Base-by-base conservation (phyloP, 495 filamentous ascomycete genomes). In the Penicillium herquei region DNA sequence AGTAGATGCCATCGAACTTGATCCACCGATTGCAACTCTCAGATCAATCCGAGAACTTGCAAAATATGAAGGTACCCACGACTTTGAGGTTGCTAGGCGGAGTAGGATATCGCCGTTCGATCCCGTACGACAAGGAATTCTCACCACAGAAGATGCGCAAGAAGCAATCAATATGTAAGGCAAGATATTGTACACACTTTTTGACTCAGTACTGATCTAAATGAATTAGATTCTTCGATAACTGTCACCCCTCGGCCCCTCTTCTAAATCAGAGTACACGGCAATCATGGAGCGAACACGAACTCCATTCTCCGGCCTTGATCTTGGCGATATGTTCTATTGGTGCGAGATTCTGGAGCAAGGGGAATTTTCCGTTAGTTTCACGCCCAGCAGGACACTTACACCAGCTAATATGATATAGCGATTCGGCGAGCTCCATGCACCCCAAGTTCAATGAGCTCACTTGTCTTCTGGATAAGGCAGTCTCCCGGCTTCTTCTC, bases 301-400 rank as follows among this genome's bases (percentile, higher is more conserved):
- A 16, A 30, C 37, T 31, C 7, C 33, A 53, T n/a, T 44, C 37
- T 30, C 55, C 55, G 6, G 46, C 52, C 2, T 44, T 62, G 6
- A 51, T 59, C 30, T 37, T 62, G 41, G 55, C 59, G 13, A 62
- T 62, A 52, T 59, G 55, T 32, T 62, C 59, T 7, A 44, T 62
- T 49, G 59, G 59, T 7, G 40, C 55, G 1, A 31, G 59, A 17
- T 62, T 62, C 30, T 59, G 59, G 55, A 32, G 55, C 16, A 51
- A 48, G 11, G 37, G 16, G n/a, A 17, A 43, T 17, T n/a, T 1
- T 30, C 8, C 11, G 58, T 57, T 16, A 57, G 54, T 34, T 43
- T 26, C 14, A 26, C 4, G 13, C 14, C 21, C 10, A 43, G 3
- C 8, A 21, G 1, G 16, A 10, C 17, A 11, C 0, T 14, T 26